Evolutionary conservation across 2,329 filamentous ascomycete genomes (phyloP).

Genomic region (Hypoxylon sp.): DNA sequence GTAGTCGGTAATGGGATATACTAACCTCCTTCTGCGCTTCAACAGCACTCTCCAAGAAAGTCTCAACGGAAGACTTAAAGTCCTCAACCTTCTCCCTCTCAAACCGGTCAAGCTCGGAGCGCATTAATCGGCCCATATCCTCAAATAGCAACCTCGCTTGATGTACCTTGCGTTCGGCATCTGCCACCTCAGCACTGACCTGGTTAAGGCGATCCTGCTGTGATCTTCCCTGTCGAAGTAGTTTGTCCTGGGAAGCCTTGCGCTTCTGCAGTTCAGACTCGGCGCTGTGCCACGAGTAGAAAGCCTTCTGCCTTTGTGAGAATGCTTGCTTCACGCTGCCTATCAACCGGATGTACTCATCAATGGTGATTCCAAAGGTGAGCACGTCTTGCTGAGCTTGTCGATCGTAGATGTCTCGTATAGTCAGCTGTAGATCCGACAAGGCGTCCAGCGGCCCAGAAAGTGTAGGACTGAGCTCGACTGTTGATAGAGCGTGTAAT

Average conservation of each 20-base stretch:
- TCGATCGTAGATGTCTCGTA: slow-evolving; percentile 94
- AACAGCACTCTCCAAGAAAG: slow-evolving; percentile 95
- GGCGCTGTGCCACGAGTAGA: slow-evolving; percentile 92
- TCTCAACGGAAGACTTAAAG: slow-evolving; percentile 98
- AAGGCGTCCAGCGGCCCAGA: slow-evolving; percentile 92
- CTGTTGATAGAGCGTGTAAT: slow-evolving; percentile 90
- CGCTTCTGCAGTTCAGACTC: slow-evolving; percentile 93
- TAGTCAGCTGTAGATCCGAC: slow-evolving; percentile 93
- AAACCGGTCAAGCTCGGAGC: slow-evolving; percentile 90
- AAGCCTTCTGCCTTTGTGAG: slow-evolving; percentile 91
- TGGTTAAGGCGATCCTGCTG: slow-evolving; percentile 97
- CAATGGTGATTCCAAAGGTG: slow-evolving; percentile 96
- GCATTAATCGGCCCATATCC: slow-evolving; percentile 96
- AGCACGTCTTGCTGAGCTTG: slow-evolving; percentile 97
- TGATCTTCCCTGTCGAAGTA: slow-evolving; percentile 93
- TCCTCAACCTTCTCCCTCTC: slow-evolving; percentile 98
- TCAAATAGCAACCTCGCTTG: slow-evolving; percentile 92
- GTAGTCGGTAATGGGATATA: slow-evolving; percentile 25
- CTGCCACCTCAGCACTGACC: slow-evolving; percentile 91
- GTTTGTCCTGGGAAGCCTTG: slow-evolving; percentile 89
- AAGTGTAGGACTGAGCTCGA: slow-evolving; percentile 90
- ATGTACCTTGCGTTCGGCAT: slow-evolving; percentile 93
- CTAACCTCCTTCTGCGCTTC: slow-evolving; percentile 98
- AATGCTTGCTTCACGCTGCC: slow-evolving; percentile 96
- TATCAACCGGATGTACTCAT: slow-evolving; percentile 97